Base-by-base conservation (phyloP, 2,329 filamentous ascomycete genomes). In the Nigrospora sphaerica region DNA sequence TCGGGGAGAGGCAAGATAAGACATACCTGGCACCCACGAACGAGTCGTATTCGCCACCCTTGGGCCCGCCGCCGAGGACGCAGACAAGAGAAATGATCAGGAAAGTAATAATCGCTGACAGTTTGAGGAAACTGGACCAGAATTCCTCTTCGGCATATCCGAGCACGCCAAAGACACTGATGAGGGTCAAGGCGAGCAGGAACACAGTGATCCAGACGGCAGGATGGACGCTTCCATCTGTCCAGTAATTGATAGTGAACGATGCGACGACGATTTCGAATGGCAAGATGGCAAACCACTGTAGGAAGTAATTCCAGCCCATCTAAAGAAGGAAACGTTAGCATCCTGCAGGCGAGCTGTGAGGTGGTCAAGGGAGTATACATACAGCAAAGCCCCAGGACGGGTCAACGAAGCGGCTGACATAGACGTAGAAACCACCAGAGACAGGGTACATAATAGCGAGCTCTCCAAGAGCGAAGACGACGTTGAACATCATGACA, bases 401-500 rank as follows among this genome's bases (percentile, higher is more conserved):
- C 45, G 86, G 86, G 56, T 93, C 86, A 57, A 82, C 85, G 69
- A 89, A 93, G 42, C 88, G 78, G 50, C 81, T 77, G 18, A 88
- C 86, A 59, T 91, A 93, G 58, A 85, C 86, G 50, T 86, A 86
- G 66, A 93, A 95, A 54, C 88, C 88, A 61, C 85, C 81, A 47
- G 81, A 78, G 57, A 90, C 74, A 43, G 88, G 88, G 33, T 93
- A 65, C 85, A 86, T 93, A 44, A 87, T 78, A 11, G 87, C 86
- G 86, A 93, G 92, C 65, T 92, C 87, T 51, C 87, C 88, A 3
- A 93, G 78, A 48, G 80, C 83, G 49, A 82, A 83, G 86, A 93
- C 90, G 54, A 93, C 87, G 37, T 88, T 69, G 65, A 83, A 93
- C 54, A 92, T 88, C 49, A 93, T 67, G 40, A 84, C 66, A 54